A percentile compares a stretch with the other conserved stretches of the same genome.
Conservation (phyloP, 2,329 filamentous ascomycete species). For the Botryosphaeria dothidea region DNA sequence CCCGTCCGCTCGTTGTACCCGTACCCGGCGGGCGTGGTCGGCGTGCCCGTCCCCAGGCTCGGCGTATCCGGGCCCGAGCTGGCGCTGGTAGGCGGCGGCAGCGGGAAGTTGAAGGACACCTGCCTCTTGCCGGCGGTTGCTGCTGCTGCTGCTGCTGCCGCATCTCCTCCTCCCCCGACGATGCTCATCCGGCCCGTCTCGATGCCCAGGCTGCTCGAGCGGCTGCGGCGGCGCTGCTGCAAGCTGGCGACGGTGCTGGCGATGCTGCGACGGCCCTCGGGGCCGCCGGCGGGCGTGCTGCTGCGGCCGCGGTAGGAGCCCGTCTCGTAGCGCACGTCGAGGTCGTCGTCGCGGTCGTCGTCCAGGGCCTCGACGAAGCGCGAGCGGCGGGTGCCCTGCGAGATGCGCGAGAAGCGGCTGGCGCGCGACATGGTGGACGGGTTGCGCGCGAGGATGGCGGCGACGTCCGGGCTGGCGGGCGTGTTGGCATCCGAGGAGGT, state of each 20-base stretch:
- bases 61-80: not conserved
- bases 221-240: not conserved
- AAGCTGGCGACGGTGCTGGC: not conserved
- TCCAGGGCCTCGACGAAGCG: slow-evolving; percentile 15
- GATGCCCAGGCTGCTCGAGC: slow-evolving; percentile 3
- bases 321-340: not conserved
- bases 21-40: not conserved
- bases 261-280: not conserved
- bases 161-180: not conserved
- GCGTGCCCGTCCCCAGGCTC: not conserved
- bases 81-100: not conserved
- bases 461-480: not conserved
- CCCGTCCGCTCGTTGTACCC: not conserved
- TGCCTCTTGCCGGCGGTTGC: not conserved
- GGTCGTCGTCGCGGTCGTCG: not conserved
- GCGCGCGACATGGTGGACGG: not conserved
- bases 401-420: slow-evolving; percentile 7
- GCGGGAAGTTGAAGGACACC: slow-evolving; percentile 6
- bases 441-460: not conserved
- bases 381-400: slow-evolving; percentile 7
- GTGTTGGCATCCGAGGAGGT: not conserved
- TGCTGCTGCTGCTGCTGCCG: not conserved
- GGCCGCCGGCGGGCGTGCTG: not conserved
- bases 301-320: not conserved
- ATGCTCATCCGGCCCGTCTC: not conserved